Conservation (phyloP, 345 rosid species). For the Conringia planisiliqua region DNA sequence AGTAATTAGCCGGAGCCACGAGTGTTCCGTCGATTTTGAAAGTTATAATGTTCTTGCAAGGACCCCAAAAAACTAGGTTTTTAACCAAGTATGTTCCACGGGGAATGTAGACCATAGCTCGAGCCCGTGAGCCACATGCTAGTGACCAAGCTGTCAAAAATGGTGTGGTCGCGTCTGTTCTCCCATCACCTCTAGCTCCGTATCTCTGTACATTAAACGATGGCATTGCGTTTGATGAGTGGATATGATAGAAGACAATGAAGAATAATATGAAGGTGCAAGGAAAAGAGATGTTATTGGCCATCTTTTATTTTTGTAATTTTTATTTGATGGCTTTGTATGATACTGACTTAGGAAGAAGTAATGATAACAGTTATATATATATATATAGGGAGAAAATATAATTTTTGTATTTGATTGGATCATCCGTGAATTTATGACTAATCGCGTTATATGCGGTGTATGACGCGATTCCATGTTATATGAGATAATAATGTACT, state of each 20-base stretch:
- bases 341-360: not conserved
- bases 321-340: not conserved
- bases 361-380: not conserved
- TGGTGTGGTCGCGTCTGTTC: conserved; percentile 50
- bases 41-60: conserved; percentile 41
- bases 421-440: conserved; percentile 29
- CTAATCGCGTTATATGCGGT: conserved; percentile 29
- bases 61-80: conserved; percentile 41
- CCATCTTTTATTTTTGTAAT: conserved; percentile 10
- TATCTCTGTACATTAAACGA: conserved; percentile 34
- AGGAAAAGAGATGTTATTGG: conserved; percentile 8
- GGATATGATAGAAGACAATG: not conserved
- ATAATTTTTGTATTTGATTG: not conserved
- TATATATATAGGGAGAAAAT: conserved; percentile 8
- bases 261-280: conserved; percentile 10
- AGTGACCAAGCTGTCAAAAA: conserved; percentile 49
- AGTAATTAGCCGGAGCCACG: conserved; percentile 41
- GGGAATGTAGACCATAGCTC: conserved; percentile 53
- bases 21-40: conserved; percentile 47
- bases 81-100: conserved; percentile 43
- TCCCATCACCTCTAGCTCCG: conserved; percentile 58
- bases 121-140: conserved; percentile 44
- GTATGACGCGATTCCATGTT: conserved; percentile 18
- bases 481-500: conserved; percentile 2
- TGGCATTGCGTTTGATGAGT: conserved; percentile 27